Evolutionary conservation across 2,329 filamentous ascomycete genomes (phyloP).

Genomic region (Thelonectria olida): DNA sequence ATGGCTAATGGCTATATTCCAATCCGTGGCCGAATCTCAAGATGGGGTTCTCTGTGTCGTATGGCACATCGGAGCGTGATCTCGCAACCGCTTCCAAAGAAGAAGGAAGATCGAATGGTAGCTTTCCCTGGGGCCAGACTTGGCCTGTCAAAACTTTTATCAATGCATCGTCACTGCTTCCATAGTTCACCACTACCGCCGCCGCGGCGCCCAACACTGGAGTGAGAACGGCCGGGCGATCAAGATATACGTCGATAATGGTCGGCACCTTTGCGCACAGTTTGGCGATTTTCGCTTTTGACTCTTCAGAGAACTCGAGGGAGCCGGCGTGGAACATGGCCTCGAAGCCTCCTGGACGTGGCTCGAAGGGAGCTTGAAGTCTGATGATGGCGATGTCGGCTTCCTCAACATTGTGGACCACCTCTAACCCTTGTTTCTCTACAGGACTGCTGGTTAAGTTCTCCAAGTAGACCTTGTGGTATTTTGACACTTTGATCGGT

Average conservation of each 20-base stretch:
- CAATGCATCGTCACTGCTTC: conserved; percentile 51
- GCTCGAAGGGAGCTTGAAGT: conserved; percentile 49
- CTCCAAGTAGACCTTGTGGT: conserved; percentile 37
- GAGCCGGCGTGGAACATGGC: conserved; percentile 50
- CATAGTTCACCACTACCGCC: conserved; percentile 53
- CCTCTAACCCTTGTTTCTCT: conserved; percentile 38
- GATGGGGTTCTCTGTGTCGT: conserved; percentile 39
- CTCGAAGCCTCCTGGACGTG: conserved; percentile 49
- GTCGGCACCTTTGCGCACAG: conserved; percentile 52
- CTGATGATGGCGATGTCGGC: conserved; percentile 54
- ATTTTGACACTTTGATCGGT: conserved; percentile 24
- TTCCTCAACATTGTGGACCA: conserved; percentile 48
- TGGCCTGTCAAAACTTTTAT: conserved; percentile 53
- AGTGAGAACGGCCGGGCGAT: conserved; percentile 52
- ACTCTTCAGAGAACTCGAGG: conserved; percentile 49
- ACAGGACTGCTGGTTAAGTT: conserved; percentile 27
- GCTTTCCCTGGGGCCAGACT: conserved; percentile 47
- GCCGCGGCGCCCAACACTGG: conserved; percentile 50
- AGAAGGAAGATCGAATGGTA: conserved; percentile 53
- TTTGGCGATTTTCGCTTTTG: conserved; percentile 37
- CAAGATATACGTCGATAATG: conserved; percentile 55
- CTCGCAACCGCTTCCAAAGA: conserved; percentile 53
- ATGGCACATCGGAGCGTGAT: conserved; percentile 40
- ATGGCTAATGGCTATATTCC: conserved; percentile 42
- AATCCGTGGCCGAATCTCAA: conserved; percentile 45